Conservation (phyloP, 441 rosid genomes). For the Populus hybrid region DNA sequence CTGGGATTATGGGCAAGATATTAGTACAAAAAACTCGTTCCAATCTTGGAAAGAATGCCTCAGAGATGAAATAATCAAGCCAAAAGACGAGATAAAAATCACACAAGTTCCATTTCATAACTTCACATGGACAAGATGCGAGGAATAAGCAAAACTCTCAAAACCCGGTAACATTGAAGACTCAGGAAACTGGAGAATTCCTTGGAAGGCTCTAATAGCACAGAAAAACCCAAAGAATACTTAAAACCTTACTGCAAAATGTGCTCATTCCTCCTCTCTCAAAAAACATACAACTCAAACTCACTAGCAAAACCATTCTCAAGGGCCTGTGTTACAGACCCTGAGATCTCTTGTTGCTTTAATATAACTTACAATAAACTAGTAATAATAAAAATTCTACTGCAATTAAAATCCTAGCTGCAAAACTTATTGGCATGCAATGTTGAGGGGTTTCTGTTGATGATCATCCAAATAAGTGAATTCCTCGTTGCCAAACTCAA, state of each 20-base stretch:
- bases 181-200: constrained; percentile 15
- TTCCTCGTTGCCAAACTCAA: constrained; percentile 60
- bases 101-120: not conserved
- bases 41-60: too few relatives aligned
- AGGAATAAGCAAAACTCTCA: constrained; percentile 11
- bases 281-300: constrained; percentile 14
- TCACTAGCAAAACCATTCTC: constrained; percentile 28
- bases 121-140: not conserved
- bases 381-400: not conserved
- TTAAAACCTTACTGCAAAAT: not conserved
- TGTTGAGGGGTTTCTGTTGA: constrained; percentile 42
- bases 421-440: constrained; percentile 85
- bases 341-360: constrained; percentile 16
- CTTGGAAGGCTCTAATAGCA: constrained; percentile 74
- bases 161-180: not conserved
- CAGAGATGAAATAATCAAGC: not conserved
- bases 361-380: constrained; percentile 10
- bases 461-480: constrained; percentile 44
- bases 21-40: not conserved
- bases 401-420: constrained; percentile 41
- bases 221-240: constrained; percentile 55
- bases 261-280: constrained; percentile 19
- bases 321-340: constrained; percentile 1
- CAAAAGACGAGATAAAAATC: not conserved
- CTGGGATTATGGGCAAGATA: not conserved